Evolutionary conservation across 73 alveolate genomes (phyloP), one percentile per base, ranked within the genome.

Genomic region (Paramecium primaurelia): DNA sequence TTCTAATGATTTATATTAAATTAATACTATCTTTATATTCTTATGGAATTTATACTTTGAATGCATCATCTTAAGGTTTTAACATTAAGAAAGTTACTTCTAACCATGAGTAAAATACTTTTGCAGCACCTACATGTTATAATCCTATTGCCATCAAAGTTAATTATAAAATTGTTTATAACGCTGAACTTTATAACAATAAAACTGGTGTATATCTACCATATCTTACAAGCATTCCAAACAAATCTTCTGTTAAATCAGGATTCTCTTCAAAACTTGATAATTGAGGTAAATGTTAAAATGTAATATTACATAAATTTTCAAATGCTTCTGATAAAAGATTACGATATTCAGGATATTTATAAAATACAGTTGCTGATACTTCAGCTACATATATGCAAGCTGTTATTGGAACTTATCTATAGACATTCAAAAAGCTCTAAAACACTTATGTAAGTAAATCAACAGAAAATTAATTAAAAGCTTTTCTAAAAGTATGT

Each of bases 141-240:
- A 80, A 16, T 3, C 91, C 91, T 11, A 80, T 36, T 45, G 91
- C 91, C 28, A 45, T 80, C 14, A 80, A 18, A 18, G 91, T 80
- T 16, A 80, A 80, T 22, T 80, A 18, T 44, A 80, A 42, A 26
- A 80, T 45, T 44, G 75, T 80, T 32, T 25, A 25, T 26, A 80
- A 80, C 45, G 91, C 91, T 32, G 18, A 42, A 80, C 91, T 80
- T 80, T 40, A 26, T 44, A 80, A 25, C 22, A 80, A 14, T 20
- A 80, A 28, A 1, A 26, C 44, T 18, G 91, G 91, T 11, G 91
- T 80, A 12, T 80, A 80, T 44, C 91, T 40, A 42, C 91, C 91
- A 80, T 45, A 80, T 80, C 91, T 80, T 20, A 80, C 91, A 9
- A 80, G 91, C 77, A 80, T 80, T 47, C 91, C 91, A 45, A 80